phyloP scores from a whole-genome alignment of 805 yeast species.

The Maudiozyma turicensis region DNA sequence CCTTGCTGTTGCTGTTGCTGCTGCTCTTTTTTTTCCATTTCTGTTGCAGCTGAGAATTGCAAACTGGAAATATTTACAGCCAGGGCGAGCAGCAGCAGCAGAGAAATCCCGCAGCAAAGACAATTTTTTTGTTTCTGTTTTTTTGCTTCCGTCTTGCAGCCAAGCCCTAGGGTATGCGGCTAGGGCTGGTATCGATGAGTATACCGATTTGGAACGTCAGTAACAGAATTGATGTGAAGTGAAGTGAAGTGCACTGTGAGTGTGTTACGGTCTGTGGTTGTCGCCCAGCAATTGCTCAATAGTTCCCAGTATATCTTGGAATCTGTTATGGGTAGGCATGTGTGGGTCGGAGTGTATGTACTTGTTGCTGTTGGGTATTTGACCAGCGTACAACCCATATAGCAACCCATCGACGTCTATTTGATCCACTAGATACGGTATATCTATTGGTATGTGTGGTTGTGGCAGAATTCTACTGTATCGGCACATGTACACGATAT shows the following conservation, averaged over 20 bases:
- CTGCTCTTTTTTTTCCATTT: no score
- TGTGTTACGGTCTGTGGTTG: neutral
- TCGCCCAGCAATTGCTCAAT: neutral
- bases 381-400: conserved; percentile 9
- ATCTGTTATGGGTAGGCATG: neutral
- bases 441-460: conserved; percentile 8
- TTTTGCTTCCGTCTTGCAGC: neutral
- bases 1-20: no score
- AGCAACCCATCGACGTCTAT: conserved; percentile 24
- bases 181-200: neutral
- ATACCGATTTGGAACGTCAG: neutral
- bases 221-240: no score
- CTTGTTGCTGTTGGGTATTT: neutral
- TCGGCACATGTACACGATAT: conserved; percentile 12
- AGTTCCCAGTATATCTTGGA: neutral
- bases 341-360: neutral
- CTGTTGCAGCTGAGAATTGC: no score
- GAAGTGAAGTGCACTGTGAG: no score
- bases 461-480: conserved; percentile 10
- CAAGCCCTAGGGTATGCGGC: neutral
- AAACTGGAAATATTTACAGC: no score
- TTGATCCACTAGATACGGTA: conserved; percentile 14
- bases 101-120: no score
- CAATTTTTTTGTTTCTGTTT: neutral
- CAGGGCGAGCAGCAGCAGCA: no score